Evolutionary conservation across 2,329 filamentous ascomycete genomes (phyloP), one percentile per base, ranked within the genome.

Genomic region (Fusarium longipes): DNA sequence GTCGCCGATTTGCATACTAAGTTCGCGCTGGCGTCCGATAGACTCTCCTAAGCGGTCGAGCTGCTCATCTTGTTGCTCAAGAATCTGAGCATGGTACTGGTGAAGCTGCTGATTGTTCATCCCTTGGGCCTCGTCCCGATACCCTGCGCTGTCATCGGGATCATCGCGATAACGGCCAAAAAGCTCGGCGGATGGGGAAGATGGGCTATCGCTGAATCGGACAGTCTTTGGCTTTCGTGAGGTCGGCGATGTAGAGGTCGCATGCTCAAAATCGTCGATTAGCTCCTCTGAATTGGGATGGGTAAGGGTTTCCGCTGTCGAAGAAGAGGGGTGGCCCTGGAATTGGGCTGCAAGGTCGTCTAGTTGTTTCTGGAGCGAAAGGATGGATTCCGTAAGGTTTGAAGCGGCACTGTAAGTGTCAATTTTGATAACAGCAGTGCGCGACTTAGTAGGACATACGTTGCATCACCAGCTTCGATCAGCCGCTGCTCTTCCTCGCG

Each of bases 1-100:
- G 77, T 97, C 92, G 29, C 96, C 95, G 74, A 99, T 98, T 81
- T 96, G 93, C 82, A 97, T 96, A 76, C 91, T 94, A 64, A 99
- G 84, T 81, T 98, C 93, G 48, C 96, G 86, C 82, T 98, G 96
- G 36, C 96, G 88, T 6, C 92, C 87, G 70, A 99, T 97, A 58
- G 89, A 93, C 73, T 89, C 87, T n/a, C 94, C 93, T 6, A 99
- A 82, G 11, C 86, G 84, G 77, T 98, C 95, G n/a, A 99, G 85
- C 77, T 97, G 93, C 68, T 92, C 91, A 76, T 99, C 96, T 79
- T 99, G 96, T 65, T 97, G 90, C n/a, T 86, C 85, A 35, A 99
- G 83, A 25, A 97, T 89, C 65, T 89, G 88, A 56, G 85, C 82
- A 80, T 99, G 96, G 78, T 96, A 94, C 22, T 86, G 84, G 80